Conservation (phyloP, 2,329 filamentous ascomycete genomes). For the Claviceps quebecensis region DNA sequence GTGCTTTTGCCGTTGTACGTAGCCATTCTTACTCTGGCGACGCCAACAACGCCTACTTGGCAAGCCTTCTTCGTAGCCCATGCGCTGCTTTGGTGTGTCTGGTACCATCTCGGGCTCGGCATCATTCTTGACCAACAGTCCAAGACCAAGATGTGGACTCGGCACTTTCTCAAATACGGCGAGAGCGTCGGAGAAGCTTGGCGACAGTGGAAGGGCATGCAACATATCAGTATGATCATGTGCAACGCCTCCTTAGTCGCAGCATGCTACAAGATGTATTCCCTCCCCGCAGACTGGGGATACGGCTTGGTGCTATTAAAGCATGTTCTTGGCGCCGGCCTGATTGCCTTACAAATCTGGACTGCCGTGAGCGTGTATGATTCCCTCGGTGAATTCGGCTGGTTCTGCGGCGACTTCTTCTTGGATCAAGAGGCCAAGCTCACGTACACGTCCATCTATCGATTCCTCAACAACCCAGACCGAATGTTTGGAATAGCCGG, state of each 20-base stretch:
- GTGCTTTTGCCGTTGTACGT: conserved; percentile 66
- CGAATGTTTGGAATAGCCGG: conserved; percentile 85
- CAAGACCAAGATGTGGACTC: conserved; percentile 83
- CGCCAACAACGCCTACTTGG: conserved; percentile 61
- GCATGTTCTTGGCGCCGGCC: conserved; percentile 67
- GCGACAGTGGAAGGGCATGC: conserved; percentile 95
- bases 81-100: conserved; percentile 71
- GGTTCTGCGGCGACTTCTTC: conserved; percentile 99
- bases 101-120: conserved; percentile 83
- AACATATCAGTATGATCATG: conserved; percentile 83
- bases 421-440: conserved; percentile 79
- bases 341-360: conserved; percentile 84
- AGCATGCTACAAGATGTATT: conserved; percentile 94
- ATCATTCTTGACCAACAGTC: conserved; percentile 77
- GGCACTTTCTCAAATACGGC: conserved; percentile 94
- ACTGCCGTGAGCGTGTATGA: conserved; percentile 88
- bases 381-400: conserved; percentile 91
- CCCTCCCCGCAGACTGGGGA: conserved; percentile 70
- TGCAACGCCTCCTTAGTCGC: conserved; percentile 81
- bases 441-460: conserved; percentile 94
- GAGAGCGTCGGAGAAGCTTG: conserved; percentile 84
- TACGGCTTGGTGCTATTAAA: conserved; percentile 76
- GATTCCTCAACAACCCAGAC: conserved; percentile 95
- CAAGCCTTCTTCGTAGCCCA: conserved; percentile 70
- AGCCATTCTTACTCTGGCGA: conserved; percentile 56